These are phyloP conservation scores for Apiotrichum akiyoshidainum DNA, from an alignment of 1,284 basidiomycete species.

Conservation along the genomic window DNA sequence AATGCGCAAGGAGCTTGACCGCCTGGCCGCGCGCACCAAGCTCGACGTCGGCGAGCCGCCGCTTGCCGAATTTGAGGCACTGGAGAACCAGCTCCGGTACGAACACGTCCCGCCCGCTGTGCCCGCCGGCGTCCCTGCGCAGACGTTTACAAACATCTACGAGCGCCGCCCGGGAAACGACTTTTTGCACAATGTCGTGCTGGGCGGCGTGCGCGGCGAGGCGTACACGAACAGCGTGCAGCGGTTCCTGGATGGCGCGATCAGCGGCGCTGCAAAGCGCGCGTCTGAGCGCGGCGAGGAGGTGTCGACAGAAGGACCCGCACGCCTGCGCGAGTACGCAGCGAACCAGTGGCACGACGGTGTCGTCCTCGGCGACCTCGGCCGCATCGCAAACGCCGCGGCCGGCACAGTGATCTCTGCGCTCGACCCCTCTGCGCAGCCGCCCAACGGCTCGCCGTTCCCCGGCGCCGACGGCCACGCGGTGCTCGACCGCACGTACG, in stretches of 20 bases:
- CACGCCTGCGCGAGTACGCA: constrained; percentile 31
- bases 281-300: not conserved
- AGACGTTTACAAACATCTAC: constrained; percentile 35
- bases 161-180: constrained; percentile 24
- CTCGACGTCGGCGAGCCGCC: not conserved
- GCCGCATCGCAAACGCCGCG: not conserved
- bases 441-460: not conserved
- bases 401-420: not conserved
- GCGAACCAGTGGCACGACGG: constrained; percentile 28
- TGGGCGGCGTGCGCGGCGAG: constrained; percentile 39
- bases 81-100: constrained; percentile 34
- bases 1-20: constrained; percentile 28
- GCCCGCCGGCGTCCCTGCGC: constrained; percentile 5
- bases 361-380: constrained; percentile 19
- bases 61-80: constrained; percentile 25
- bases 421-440: not conserved
- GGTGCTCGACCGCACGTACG: constrained; percentile 17
- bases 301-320: not conserved
- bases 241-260: constrained; percentile 43
- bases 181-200: constrained; percentile 31
- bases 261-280: constrained; percentile 13
- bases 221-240: constrained; percentile 43
- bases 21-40: constrained; percentile 1
- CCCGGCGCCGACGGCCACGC: not conserved
- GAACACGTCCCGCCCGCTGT: not conserved